Percentiles rank a stretch among this genome's conserved stretches.
Evolutionary conservation across 345 rosid species (phyloP).

Genomic region (Eucalyptus viminalis): DNA sequence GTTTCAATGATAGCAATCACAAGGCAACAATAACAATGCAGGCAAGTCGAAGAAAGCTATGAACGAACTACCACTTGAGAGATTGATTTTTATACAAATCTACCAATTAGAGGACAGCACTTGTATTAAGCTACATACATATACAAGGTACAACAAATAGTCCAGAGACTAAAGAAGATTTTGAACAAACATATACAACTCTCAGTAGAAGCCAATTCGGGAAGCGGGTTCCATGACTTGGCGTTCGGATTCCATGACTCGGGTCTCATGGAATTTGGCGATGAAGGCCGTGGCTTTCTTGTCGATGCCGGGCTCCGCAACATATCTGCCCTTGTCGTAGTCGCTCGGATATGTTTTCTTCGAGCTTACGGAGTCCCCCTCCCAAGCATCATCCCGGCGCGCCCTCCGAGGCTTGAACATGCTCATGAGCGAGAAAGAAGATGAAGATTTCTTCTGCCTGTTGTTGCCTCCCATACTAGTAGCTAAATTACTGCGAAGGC

Average conservation of each 20-base stretch:
- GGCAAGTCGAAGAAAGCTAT: no score
- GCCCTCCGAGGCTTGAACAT: slow-evolving; percentile 18
- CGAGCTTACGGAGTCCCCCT: not conserved
- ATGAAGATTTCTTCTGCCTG: slow-evolving; percentile 5
- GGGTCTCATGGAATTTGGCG: slow-evolving; percentile 38
- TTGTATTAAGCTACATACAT: not conserved
- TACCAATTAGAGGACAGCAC: not conserved
- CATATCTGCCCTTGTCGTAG: slow-evolving; percentile 17
- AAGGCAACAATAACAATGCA: no score
- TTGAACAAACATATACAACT: not conserved
- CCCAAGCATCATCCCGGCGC: not conserved
- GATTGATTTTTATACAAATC: not conserved
- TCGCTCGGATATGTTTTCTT: slow-evolving; percentile 14
- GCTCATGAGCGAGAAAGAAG: slow-evolving; percentile 10
- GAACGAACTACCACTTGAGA: not conserved
- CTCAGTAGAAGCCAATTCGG: not conserved
- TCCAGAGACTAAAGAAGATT: not conserved
- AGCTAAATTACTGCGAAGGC: not conserved
- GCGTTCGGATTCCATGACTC: not conserved
- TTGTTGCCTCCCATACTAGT: slow-evolving; percentile 18
- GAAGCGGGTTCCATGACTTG: not conserved
- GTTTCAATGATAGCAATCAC: no score
- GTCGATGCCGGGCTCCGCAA: slow-evolving; percentile 30
- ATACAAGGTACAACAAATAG: not conserved
- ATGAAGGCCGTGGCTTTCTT: slow-evolving; percentile 34